Conservation (phyloP, 805 yeast genomes). For the Maudiozyma bulderi region DNA sequence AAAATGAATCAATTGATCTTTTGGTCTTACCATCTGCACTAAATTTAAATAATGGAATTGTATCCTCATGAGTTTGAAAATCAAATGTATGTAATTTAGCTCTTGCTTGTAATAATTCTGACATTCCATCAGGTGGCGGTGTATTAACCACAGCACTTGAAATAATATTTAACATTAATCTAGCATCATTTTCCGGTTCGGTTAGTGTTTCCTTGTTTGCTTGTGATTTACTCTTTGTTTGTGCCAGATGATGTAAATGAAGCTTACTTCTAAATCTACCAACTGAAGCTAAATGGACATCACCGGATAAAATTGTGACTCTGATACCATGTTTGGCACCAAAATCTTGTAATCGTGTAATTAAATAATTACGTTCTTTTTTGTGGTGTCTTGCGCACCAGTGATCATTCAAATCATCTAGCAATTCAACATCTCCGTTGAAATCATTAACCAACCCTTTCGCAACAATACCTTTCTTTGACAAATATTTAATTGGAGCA, state of each 20-base stretch:
- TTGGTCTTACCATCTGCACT: slow-evolving; percentile 47
- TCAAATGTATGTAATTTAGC: slow-evolving; percentile 61
- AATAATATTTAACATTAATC: slow-evolving; percentile 72
- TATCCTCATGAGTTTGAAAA: slow-evolving; percentile 61
- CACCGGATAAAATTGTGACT: slow-evolving; percentile 82
- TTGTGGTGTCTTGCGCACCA: slow-evolving; percentile 92
- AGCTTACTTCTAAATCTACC: slow-evolving; percentile 62
- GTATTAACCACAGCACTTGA: slow-evolving; percentile 87
- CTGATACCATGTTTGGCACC: slow-evolving; percentile 59
- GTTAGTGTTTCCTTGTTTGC: slow-evolving; percentile 33
- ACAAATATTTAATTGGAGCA: slow-evolving; percentile 51
- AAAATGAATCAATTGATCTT: slow-evolving; percentile 35
- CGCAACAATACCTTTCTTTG: slow-evolving; percentile 52
- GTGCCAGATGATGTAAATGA: slow-evolving; percentile 35
- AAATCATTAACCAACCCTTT: slow-evolving; percentile 80
- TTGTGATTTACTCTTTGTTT: slow-evolving; percentile 28
- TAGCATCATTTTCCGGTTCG: slow-evolving; percentile 58
- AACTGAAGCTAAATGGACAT: slow-evolving; percentile 81
- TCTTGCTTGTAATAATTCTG: slow-evolving; percentile 57
- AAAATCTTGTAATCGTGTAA: slow-evolving; percentile 52
- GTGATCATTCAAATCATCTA: slow-evolving; percentile 92
- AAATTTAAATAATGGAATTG: slow-evolving; percentile 56
- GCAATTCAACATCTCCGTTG: slow-evolving; percentile 82
- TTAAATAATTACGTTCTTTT: slow-evolving; percentile 64
- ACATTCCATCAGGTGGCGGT: slow-evolving; percentile 89